Evolutionary conservation across 2,329 filamentous ascomycete species (phyloP).

Genomic region (Epicoccum nigrum): DNA sequence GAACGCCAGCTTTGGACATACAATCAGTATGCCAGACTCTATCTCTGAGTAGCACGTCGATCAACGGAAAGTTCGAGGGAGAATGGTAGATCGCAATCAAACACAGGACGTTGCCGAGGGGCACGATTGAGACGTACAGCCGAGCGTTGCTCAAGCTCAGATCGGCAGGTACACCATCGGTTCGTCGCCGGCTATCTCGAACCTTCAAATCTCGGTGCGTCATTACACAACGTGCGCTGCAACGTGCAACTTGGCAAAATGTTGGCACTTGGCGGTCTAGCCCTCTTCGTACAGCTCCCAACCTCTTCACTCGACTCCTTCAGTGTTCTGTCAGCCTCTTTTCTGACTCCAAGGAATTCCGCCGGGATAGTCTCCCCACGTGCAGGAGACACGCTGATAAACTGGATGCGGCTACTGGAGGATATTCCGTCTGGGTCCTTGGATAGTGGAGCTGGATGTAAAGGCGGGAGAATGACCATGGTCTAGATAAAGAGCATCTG

Average conservation of each 20-base stretch:
- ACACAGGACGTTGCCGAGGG: background rate
- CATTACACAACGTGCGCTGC: constrained; percentile 19
- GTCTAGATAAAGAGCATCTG: constrained; percentile 33
- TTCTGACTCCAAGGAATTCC: constrained; percentile 9
- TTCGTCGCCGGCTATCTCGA: constrained; percentile 8
- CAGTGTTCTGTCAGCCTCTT: constrained; percentile 15
- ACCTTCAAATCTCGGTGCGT: constrained; percentile 5
- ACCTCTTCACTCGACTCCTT: constrained; percentile 7
- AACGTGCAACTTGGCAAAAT: constrained; percentile 10
- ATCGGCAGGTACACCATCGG: constrained; percentile 18
- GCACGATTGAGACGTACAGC: constrained; percentile 6
- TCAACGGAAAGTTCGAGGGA: too few relatives aligned
- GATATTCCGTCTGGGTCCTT: constrained; percentile 18
- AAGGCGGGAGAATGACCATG: constrained; percentile 4
- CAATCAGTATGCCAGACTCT: background rate
- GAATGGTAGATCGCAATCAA: background rate
- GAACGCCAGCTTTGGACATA: too few relatives aligned
- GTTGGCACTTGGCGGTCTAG: constrained; percentile 18
- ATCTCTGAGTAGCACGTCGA: too few relatives aligned
- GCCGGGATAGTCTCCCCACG: constrained; percentile 31
- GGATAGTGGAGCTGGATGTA: constrained; percentile 12
- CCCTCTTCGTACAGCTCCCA: constrained; percentile 11
- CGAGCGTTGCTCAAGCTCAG: constrained; percentile 12
- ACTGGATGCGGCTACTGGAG: constrained; percentile 22
- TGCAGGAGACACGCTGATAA: constrained; percentile 29